phyloP scores from a whole-genome alignment of 2,329 filamentous ascomycete species.

The Colletotrichum sp. region DNA sequence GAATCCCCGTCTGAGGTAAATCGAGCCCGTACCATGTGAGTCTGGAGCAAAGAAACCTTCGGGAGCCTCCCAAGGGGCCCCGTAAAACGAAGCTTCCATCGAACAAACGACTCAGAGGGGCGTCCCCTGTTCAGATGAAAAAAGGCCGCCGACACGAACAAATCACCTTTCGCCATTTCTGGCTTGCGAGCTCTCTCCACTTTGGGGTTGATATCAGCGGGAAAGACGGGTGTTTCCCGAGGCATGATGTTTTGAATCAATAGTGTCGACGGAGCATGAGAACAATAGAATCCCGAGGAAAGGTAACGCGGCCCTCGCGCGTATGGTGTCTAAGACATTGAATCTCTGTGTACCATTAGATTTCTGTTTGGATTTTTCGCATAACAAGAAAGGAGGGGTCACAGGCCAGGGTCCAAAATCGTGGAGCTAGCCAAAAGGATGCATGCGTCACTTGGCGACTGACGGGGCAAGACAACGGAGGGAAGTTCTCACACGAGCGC shows the following conservation, averaged over 20 bases:
- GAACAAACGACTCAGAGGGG: neutral
- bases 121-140: neutral
- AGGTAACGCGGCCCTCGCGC: neutral
- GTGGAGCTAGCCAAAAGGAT: neutral
- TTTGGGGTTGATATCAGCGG: neutral
- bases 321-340: slow-evolving; percentile 4
- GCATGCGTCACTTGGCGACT: neutral
- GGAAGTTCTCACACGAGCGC: neutral
- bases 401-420: neutral
- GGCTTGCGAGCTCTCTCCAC: neutral
- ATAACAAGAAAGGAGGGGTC: neutral
- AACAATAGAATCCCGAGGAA: neutral
- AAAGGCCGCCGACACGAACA: neutral
- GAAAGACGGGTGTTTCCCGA: neutral
- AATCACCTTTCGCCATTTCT: neutral
- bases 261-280: neutral
- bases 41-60: neutral
- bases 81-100: neutral
- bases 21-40: neutral
- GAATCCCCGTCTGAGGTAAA: neutral
- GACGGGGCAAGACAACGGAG: neutral
- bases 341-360: neutral
- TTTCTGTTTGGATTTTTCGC: neutral
- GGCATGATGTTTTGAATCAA: neutral
- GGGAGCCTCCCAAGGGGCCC: neutral